Percentiles rank a stretch among this genome's conserved stretches.
Evolutionary conservation across 78 protist genomes (phyloP).

Genomic region (Chrysochromulina tobinii): DNA sequence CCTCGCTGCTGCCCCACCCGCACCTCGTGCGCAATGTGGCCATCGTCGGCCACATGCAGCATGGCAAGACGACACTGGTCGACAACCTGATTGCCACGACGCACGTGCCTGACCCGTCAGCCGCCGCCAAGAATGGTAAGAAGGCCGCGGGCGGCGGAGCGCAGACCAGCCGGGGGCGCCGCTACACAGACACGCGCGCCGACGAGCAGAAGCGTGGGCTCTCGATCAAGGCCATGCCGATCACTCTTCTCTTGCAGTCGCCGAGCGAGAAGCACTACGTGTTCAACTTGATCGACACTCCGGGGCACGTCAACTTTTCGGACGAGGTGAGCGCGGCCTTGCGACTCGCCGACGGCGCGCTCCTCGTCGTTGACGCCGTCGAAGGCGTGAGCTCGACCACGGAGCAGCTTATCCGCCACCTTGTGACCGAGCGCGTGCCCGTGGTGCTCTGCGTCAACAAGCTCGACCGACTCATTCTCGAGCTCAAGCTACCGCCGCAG

Average conservation of each 20-base stretch:
- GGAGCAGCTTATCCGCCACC: constrained; percentile 61
- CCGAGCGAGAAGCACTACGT: constrained; percentile 77
- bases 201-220: constrained; percentile 91
- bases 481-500: constrained; percentile 94
- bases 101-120: constrained; percentile 44
- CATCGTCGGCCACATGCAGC: constrained; percentile 84
- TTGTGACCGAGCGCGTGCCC: neutral
- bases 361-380: constrained; percentile 92
- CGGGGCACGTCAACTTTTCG: constrained; percentile 94
- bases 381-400: constrained; percentile 94
- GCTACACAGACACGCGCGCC: constrained; percentile 90
- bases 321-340: constrained; percentile 89
- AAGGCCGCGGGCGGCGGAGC: neutral
- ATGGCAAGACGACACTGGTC: constrained; percentile 93
- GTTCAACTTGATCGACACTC: constrained; percentile 97
- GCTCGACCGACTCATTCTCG: constrained; percentile 92
- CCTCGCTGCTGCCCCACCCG: constrained; percentile 68
- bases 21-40: constrained; percentile 86
- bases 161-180: constrained; percentile 31
- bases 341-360: constrained; percentile 90
- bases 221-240: constrained; percentile 89
- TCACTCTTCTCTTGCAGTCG: constrained; percentile 83
- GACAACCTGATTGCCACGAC: constrained; percentile 89
- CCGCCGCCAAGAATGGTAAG: no score
- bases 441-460: constrained; percentile 61